A percentile compares a stretch with the other conserved stretches of the same genome.
Evolutionary conservation across 305 asterid genomes (phyloP).

Genomic region (Fraxinus sp.): DNA sequence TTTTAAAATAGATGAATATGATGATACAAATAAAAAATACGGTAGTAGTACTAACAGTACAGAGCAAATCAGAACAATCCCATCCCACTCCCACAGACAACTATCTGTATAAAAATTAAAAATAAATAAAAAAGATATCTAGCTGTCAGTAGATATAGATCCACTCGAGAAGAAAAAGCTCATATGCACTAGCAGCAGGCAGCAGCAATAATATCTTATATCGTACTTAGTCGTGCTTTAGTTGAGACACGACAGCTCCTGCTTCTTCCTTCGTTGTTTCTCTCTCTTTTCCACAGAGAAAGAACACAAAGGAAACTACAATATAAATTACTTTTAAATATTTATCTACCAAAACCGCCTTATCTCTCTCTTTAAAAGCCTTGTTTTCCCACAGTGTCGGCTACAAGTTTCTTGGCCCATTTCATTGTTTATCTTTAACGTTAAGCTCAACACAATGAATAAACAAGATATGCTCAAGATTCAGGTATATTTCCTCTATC

Average conservation of each 20-base stretch:
- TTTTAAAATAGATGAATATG: no score
- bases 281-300: neutral
- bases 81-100: neutral
- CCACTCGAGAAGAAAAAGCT: neutral
- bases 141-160: neutral
- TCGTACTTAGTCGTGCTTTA: neutral
- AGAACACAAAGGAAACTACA: neutral
- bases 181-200: neutral
- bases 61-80: neutral
- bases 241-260: neutral
- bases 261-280: neutral
- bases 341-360: neutral
- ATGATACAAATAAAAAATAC: neutral
- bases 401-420: neutral
- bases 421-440: neutral
- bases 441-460: slow-evolving; percentile 33
- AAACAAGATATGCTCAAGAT: slow-evolving; percentile 64
- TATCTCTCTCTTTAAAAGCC: neutral
- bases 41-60: neutral
- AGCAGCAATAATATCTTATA: neutral
- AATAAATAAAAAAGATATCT: neutral
- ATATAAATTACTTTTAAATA: neutral
- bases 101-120: neutral
- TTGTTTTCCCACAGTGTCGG: neutral
- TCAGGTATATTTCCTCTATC: slow-evolving; percentile 40